Conservation (phyloP, 257 asterid genomes). For the Ligustrum vulgare region DNA sequence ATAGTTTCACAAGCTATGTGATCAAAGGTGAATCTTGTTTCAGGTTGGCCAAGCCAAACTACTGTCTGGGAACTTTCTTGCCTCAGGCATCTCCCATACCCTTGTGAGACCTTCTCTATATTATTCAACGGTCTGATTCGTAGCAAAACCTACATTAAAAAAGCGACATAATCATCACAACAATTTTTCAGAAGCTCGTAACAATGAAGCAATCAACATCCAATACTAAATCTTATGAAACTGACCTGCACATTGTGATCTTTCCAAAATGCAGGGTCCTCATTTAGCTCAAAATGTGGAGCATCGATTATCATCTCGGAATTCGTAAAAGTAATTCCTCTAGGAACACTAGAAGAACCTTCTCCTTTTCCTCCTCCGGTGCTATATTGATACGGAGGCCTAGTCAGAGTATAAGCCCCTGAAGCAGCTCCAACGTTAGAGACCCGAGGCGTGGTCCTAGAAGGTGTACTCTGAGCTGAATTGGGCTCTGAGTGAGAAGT, state of each 20-base stretch:
- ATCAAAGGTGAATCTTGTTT: constrained; percentile 81
- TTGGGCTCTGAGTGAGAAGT: constrained; percentile 41
- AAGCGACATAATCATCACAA: background rate
- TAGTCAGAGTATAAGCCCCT: constrained; percentile 23
- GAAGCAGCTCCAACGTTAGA: constrained; percentile 34
- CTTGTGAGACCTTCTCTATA: constrained; percentile 63
- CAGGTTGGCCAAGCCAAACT: constrained; percentile 75
- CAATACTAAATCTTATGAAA: background rate
- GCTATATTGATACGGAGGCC: constrained; percentile 35
- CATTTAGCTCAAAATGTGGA: constrained; percentile 62
- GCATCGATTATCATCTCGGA: constrained; percentile 35
- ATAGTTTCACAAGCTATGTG: constrained; percentile 74
- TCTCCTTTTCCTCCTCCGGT: constrained; percentile 38
- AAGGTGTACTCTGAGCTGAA: constrained; percentile 59
- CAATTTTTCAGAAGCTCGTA: background rate
- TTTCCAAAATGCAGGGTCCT: constrained; percentile 68
- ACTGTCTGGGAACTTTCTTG: constrained; percentile 70
- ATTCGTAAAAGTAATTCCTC: constrained; percentile 34
- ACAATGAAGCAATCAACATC: background rate
- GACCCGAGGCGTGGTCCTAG: constrained; percentile 33
- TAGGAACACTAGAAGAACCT: constrained; percentile 36
- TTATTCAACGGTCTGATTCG: constrained; percentile 73
- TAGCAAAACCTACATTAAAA: constrained; percentile 57
- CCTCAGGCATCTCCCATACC: constrained; percentile 65
- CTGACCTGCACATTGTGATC: constrained; percentile 85